Conservation (phyloP, 2,329 filamentous ascomycete genomes). For the Diaporthe eres region DNA sequence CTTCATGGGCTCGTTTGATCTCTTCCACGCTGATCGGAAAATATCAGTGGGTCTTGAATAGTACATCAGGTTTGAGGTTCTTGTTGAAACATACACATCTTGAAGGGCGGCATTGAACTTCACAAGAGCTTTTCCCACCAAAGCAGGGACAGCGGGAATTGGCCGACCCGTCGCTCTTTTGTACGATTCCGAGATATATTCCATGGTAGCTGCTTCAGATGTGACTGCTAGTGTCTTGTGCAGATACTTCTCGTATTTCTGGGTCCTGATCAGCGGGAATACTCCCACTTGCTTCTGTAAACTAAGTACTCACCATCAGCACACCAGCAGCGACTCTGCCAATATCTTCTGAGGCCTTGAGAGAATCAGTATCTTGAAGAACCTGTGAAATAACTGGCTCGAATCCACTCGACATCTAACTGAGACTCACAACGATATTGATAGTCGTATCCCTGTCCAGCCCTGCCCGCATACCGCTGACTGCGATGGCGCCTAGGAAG, state of each 20-base stretch:
- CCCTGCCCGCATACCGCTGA: not conserved
- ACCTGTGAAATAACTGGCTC: accelerated
- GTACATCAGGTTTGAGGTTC: accelerated
- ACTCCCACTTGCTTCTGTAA: too few relatives aligned
- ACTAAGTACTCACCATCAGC: not conserved
- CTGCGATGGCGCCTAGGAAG: not conserved
- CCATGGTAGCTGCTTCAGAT: conserved; percentile 21
- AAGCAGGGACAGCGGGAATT: not conserved
- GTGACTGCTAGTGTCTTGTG: not conserved
- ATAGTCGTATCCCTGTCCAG: not conserved
- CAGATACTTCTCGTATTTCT: not conserved
- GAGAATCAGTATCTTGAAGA: not conserved
- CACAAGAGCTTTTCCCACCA: not conserved
- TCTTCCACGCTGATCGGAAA: not conserved
- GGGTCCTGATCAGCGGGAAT: not conserved
- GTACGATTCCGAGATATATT: not conserved
- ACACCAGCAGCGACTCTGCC: not conserved
- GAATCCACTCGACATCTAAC: too few relatives aligned
- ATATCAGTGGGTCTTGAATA: not conserved
- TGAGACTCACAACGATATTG: not conserved
- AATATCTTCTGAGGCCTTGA: conserved; percentile 12
- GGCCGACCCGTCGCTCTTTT: not conserved
- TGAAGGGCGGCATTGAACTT: not conserved
- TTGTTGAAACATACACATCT: not conserved
- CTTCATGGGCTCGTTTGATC: not conserved